phyloP scores from a whole-genome alignment of 306 rosid species.

The Trichosanthes cucumerina region DNA sequence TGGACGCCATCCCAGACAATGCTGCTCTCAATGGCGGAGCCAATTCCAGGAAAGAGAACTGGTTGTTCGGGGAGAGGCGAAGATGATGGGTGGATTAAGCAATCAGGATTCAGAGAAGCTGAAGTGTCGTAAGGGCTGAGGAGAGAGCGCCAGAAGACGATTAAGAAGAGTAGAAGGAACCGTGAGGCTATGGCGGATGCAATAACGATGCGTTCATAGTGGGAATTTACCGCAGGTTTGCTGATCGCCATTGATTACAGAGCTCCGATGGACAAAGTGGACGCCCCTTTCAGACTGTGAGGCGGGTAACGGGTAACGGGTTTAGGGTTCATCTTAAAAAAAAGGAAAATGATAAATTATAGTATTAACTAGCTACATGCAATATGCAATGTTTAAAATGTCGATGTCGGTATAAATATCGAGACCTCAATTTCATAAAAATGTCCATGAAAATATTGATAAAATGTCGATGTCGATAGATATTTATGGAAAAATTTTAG shows the following conservation, averaged over 20 bases:
- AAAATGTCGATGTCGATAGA: too few species aligned
- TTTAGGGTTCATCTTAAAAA: too few species aligned
- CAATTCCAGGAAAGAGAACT: slow-evolving; percentile 22
- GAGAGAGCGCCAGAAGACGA: slow-evolving; percentile 43
- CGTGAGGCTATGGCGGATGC: slow-evolving; percentile 54
- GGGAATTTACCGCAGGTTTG: slow-evolving; percentile 7
- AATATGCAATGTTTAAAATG: too few species aligned
- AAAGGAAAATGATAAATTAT: too few species aligned
- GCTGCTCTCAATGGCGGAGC: slow-evolving; percentile 49
- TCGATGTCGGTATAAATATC: too few species aligned
- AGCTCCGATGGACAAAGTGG: background rate
- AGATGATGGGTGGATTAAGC: slow-evolving; percentile 17
- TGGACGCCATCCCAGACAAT: slow-evolving; percentile 83
- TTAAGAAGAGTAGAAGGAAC: slow-evolving; percentile 35
- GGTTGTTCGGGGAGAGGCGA: background rate
- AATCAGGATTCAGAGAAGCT: slow-evolving; percentile 52
- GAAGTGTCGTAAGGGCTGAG: slow-evolving; percentile 74
- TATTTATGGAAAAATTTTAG: too few species aligned
- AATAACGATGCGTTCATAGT: slow-evolving; percentile 22
- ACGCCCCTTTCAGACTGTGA: background rate
- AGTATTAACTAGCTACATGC: too few species aligned
- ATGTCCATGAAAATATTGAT: too few species aligned
- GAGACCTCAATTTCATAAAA: too few species aligned
- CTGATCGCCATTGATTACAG: slow-evolving; percentile 11
- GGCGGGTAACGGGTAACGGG: background rate